Base-by-base conservation (phyloP, 176 grass and related monocot species). In the Luzula sylvatica region DNA sequence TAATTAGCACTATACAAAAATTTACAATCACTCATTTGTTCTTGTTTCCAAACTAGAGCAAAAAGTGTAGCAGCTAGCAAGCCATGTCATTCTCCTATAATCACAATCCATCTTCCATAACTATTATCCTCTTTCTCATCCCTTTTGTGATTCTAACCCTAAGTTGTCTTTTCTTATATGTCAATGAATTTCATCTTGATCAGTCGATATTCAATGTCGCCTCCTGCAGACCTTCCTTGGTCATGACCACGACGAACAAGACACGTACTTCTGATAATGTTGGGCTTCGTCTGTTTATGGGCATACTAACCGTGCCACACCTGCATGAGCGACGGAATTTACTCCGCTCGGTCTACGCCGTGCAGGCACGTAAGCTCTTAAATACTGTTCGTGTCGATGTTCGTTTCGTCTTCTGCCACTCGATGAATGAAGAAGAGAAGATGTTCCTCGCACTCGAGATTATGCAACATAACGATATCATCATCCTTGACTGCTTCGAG, bases 401-500 rank as follows among this genome's bases (percentile, higher is more conserved):
- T 40, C 54, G 35, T 4, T 77, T 72, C 14, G 35, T 79, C 16
- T 79, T 79, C 35, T 72, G 68, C 46, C 42, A 19, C 45, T 40
- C 70, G 7, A 66, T 70, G 45, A 72, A 72, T 11, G 53, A 65
- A 59, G 67, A 78, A 19, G 50, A 72, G 52, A 46, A 35, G 23
- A 8, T 45, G 29, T 50, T 75, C 7, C 55, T 76, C 16, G 32
- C 61, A 12, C 46, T 77, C 4, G 78, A 82, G 66, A 66, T 68
- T 50, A 23, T 68, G 57, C 22, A 53, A 26, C 49, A 65, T 61
- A 40, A 62, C 56, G 84, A 83, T 71, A 56, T 88, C 61, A 8
- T 88, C 28, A 66, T 83, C 44, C 70, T 88, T 15, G 53, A 88
- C 67, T 88, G 79, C 75, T 72, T 68, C 5, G 85, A 83, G 75